Conservation (phyloP, 352 stramenopile species). For the Elongisporangium undulatum region DNA sequence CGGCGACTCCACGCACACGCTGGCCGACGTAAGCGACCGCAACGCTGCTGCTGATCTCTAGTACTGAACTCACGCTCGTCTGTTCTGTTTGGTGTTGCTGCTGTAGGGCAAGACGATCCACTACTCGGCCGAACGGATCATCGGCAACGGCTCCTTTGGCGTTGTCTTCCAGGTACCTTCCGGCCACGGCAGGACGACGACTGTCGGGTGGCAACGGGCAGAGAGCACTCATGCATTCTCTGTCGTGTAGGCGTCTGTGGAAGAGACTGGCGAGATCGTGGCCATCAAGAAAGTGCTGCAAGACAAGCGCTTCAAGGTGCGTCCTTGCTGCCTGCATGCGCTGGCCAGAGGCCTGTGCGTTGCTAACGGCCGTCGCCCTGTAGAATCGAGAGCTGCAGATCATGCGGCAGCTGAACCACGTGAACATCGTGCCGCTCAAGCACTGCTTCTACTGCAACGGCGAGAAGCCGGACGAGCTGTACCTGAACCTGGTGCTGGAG, state of each 20-base stretch:
- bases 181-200: too few species aligned
- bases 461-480: constrained; percentile 95
- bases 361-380: too few species aligned
- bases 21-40: constrained; percentile 68
- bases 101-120: constrained; percentile 84
- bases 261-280: constrained; percentile 97
- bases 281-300: constrained; percentile 99
- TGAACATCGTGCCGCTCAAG: constrained; percentile 99
- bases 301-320: constrained; percentile 98
- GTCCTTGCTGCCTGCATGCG: background rate
- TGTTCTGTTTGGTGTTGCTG: constrained; percentile 5
- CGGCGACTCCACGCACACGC: constrained; percentile 73
- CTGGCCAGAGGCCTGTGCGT: too few species aligned
- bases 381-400: constrained; percentile 99
- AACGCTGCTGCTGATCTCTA: too few species aligned
- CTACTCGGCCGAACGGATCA: constrained; percentile 98
- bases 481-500: constrained; percentile 99
- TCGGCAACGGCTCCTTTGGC: constrained; percentile 99
- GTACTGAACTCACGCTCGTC: background rate
- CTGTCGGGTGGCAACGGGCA: too few species aligned
- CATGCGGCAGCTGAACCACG: constrained; percentile 98
- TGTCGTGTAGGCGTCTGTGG: constrained; percentile 77
- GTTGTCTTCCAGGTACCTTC: constrained; percentile 97
- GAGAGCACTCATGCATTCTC: background rate
- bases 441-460: constrained; percentile 99